phyloP scores from a whole-genome alignment of 108 stramenopile species.

The Chaetoceros tenuissimus region DNA sequence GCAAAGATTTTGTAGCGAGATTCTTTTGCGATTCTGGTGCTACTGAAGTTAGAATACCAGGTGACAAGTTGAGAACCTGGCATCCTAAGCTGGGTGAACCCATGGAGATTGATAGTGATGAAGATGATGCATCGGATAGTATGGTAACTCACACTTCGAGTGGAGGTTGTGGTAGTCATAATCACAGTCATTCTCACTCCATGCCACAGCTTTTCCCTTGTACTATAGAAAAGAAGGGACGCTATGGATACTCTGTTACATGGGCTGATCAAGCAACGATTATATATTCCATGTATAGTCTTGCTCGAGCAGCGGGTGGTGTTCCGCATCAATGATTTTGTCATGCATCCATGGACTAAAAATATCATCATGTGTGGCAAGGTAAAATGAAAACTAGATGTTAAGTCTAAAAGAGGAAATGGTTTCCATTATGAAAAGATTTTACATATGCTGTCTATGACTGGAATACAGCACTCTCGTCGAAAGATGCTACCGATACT shows the following conservation, averaged over 20 bases:
- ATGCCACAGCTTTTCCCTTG: constrained; percentile 34
- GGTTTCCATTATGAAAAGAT: neutral
- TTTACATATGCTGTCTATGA: neutral
- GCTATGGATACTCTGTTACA: constrained; percentile 73
- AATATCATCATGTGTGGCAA: neutral
- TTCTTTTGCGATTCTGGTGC: constrained; percentile 75
- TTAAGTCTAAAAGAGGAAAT: neutral
- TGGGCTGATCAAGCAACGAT: constrained; percentile 79
- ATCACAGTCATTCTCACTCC: constrained; percentile 10
- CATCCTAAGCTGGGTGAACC: constrained; percentile 70
- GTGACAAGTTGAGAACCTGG: constrained; percentile 37
- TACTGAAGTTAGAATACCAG: constrained; percentile 38
- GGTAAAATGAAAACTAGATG: neutral
- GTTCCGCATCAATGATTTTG: neutral
- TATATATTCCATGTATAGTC: constrained; percentile 65
- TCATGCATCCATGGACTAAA: neutral
- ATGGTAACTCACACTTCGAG: constrained; percentile 5
- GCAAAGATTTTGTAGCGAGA: constrained; percentile 33
- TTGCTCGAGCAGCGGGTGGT: constrained; percentile 67
- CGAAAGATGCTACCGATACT: too few species aligned
- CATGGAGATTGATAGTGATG: constrained; percentile 12
- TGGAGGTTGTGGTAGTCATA: constrained; percentile 10
- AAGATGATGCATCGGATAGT: neutral
- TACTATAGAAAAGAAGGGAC: constrained; percentile 59
- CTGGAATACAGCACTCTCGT: neutral